phyloP scores from a whole-genome alignment of 2,329 filamentous ascomycete genomes.

The Ramichloridium luteum region DNA sequence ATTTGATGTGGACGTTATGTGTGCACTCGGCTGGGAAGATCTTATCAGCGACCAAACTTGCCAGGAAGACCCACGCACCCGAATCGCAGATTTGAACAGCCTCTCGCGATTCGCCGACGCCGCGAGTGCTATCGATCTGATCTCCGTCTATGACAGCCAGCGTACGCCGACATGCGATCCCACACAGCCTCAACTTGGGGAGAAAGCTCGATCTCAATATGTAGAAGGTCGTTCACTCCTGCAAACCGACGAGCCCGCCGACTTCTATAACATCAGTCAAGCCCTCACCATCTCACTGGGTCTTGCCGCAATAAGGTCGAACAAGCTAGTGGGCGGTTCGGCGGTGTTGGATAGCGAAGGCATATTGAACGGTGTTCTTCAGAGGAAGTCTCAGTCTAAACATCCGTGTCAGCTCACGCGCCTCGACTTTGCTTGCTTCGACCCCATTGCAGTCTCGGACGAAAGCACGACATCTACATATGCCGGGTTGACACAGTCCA shows the following conservation, averaged over 20 bases:
- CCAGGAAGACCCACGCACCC: neutral
- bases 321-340: constrained; percentile 2
- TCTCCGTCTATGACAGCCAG: constrained; percentile 39
- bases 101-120: constrained; percentile 45
- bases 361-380: neutral
- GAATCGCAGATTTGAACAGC: constrained; percentile 28
- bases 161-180: constrained; percentile 41
- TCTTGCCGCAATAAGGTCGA: constrained; percentile 9
- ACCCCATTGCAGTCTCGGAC: constrained; percentile 35
- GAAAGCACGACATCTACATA: constrained; percentile 21
- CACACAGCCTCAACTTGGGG: constrained; percentile 46
- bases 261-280: constrained; percentile 32
- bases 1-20: constrained; percentile 43
- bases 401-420: constrained; percentile 23
- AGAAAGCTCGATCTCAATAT: constrained; percentile 43
- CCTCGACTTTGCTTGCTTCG: constrained; percentile 37
- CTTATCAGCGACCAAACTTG: constrained; percentile 20
- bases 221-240: constrained; percentile 42
- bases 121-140: constrained; percentile 56
- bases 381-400: neutral
- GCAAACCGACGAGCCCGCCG: constrained; percentile 36
- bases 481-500: constrained; percentile 51
- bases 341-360: neutral
- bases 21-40: constrained; percentile 32
- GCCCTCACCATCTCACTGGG: constrained; percentile 20